Base-by-base conservation (phyloP, 352 stramenopile genomes). In the Phytopythium cucurbitacearum region DNA sequence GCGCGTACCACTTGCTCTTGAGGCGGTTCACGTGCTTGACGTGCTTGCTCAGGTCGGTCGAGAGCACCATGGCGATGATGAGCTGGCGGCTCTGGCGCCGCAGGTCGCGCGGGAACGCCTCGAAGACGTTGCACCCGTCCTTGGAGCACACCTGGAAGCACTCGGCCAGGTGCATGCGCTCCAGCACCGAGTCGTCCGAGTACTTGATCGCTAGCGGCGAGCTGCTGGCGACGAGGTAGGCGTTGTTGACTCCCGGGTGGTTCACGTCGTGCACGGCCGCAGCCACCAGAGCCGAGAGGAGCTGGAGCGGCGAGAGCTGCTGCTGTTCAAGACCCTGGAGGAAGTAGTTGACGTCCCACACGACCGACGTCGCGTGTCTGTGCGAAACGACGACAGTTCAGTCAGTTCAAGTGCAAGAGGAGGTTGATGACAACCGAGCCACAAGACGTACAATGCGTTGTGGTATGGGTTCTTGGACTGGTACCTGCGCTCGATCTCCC, bases 171-270 rank as follows among this genome's bases (percentile, higher is more conserved):
- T 91, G 80, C 78, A 89, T 89, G 11, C 78, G 69, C 56, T 91
- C 80, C n/a, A 98, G 71, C n/a, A 97, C 87, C 35, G 84, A 92
- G 56, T 93, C 77, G 51, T 97, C 93, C 60, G 95, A 97, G 72
- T 98, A 98, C 44, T 87, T 84, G 57, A 98, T 80, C 38, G 91
- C 91, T 21, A 97, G 61, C 11, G 91, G 79, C 9, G 83, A 85
- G 45, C 60, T 82, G 13, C 86, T 95, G 37, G 77, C 82, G 11
- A 96, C 68, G 11, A 97, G 73, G 64, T 94, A 98, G 36, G 70
- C 67, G 68, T 98, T 98, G 59, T 85, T 98, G 12, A 93, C 80
- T 8, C 94, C 94, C 0, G 87, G 84, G 63, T 98, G 94, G 44
- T 91, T 96, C 9, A 97, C 74, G 59, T 98, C 94, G 59, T 98